phyloP scores from a whole-genome alignment of 169 alveolate species.

The Plasmodium reichenowi region DNA sequence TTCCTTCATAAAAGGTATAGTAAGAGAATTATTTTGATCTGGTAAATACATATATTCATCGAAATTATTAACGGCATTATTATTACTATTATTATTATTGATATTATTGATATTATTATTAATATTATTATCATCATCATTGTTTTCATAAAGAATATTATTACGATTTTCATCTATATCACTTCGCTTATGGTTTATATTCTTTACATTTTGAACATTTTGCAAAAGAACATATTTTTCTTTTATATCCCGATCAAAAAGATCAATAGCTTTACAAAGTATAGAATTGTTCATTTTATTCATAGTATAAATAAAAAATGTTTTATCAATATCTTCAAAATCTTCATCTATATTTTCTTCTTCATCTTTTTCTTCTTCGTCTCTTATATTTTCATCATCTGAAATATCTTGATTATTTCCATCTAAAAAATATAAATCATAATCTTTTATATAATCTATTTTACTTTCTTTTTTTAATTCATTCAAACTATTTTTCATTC shows the following conservation, averaged over 20 bases:
- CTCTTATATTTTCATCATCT: background rate
- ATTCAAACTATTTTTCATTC: conserved; percentile 64
- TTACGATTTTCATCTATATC: background rate
- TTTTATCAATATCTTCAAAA: conserved; percentile 13
- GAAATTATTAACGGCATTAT: too few relatives aligned
- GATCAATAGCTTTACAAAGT: conserved; percentile 63
- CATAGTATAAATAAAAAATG: conserved; percentile 25
- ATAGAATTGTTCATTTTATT: conserved; percentile 55
- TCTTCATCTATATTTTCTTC: conserved; percentile 17
- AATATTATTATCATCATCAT: too few relatives aligned
- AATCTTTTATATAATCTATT: conserved; percentile 53
- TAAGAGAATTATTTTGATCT: too few relatives aligned
- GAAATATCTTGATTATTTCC: background rate
- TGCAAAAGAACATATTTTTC: too few relatives aligned
- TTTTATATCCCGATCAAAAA: conserved; percentile 8
- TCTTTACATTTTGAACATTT: too few relatives aligned
- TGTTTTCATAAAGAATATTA: background rate
- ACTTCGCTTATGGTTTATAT: too few relatives aligned
- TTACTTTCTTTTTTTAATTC: conserved; percentile 65
- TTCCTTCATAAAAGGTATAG: too few relatives aligned
- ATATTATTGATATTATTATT: too few relatives aligned
- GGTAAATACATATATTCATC: too few relatives aligned
- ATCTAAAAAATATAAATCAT: conserved; percentile 43
- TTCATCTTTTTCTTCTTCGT: conserved; percentile 2
- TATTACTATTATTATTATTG: too few relatives aligned